Percentiles rank a stretch among this genome's conserved stretches.
Evolutionary conservation across 805 yeast species (phyloP).

Genomic region (Lachancea fermentati): DNA sequence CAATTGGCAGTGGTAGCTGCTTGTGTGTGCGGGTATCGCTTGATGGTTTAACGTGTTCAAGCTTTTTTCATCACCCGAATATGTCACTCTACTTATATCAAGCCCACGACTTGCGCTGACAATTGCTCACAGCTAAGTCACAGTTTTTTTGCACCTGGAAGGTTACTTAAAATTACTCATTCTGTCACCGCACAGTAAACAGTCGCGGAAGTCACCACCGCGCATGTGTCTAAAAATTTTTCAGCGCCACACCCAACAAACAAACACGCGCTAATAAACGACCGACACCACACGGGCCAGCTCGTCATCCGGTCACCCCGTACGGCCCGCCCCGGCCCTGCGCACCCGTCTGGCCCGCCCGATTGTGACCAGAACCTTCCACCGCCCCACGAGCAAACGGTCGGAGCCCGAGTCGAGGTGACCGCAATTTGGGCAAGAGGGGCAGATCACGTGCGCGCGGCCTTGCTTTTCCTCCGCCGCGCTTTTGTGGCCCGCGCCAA

Average conservation of each 20-base stretch:
- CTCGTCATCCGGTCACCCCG: too few species aligned
- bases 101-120: neutral
- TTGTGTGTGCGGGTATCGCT: neutral
- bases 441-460: too few species aligned
- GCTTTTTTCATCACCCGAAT: neutral
- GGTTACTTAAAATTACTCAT: neutral
- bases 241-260: neutral
- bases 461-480: too few species aligned
- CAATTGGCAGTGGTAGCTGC: too few species aligned
- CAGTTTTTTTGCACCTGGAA: neutral
- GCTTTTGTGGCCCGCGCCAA: too few species aligned
- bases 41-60: too few species aligned
- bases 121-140: neutral
- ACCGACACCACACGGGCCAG: neutral
- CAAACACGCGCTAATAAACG: neutral
- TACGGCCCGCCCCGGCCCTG: too few species aligned
- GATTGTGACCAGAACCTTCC: too few species aligned
- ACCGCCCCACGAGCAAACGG: too few species aligned
- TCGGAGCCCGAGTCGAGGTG: too few species aligned
- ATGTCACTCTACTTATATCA: neutral
- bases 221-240: neutral
- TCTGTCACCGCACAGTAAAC: neutral
- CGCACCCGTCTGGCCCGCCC: too few species aligned
- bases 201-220: neutral
- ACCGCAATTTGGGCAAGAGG: too few species aligned